phyloP scores from a whole-genome alignment of 805 yeast genomes.

The Citeromyces matritensis region DNA sequence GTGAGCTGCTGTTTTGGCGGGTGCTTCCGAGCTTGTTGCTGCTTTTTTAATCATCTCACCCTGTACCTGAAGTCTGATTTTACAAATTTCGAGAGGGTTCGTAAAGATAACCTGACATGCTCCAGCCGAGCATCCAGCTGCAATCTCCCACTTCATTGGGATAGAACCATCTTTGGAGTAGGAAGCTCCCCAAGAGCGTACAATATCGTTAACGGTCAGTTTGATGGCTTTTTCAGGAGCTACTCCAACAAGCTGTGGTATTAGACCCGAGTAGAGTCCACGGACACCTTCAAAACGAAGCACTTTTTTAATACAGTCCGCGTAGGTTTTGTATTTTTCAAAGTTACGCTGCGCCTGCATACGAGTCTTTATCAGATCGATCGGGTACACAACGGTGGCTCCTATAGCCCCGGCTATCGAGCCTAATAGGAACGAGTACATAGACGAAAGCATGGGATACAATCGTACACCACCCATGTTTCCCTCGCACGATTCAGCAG shows the following conservation, averaged over 20 bases:
- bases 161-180: conserved; percentile 32
- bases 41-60: conserved; percentile 44
- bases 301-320: conserved; percentile 78
- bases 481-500: conserved; percentile 26
- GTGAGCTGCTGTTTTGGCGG: conserved; percentile 44
- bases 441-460: conserved; percentile 67
- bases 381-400: conserved; percentile 95
- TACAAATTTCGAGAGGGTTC: conserved; percentile 90
- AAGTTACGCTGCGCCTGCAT: conserved; percentile 88
- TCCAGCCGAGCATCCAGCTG: conserved; percentile 92
- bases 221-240: conserved; percentile 98
- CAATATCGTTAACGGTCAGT: conserved; percentile 82
- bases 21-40: conserved; percentile 11
- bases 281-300: conserved; percentile 60
- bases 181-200: conserved; percentile 54
- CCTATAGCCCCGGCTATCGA: conserved; percentile 97
- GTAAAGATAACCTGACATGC: conserved; percentile 94
- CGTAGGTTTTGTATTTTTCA: conserved; percentile 59
- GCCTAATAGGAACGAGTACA: conserved; percentile 79
- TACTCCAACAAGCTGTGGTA: conserved; percentile 91
- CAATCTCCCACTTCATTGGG: conserved; percentile 46
- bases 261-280: conserved; percentile 85
- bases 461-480: conserved; percentile 18
- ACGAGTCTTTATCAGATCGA: conserved; percentile 89
- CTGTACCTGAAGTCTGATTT: conserved; percentile 87